Evolutionary conservation across 345 rosid genomes (phyloP), one percentile per base, ranked within the genome.

Genomic region (Hibiscus mutabilis): DNA sequence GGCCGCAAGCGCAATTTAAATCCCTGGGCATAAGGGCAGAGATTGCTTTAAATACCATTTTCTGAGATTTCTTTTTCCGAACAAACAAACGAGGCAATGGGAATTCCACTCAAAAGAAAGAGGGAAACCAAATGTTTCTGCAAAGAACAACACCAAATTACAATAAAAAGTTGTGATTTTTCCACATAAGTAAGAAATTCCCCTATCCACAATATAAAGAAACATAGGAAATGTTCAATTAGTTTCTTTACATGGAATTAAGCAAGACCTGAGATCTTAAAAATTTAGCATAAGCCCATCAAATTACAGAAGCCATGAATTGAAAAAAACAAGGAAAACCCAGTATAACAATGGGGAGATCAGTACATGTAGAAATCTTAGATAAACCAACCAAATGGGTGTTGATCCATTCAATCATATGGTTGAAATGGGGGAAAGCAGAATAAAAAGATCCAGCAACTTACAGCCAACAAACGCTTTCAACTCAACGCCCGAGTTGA

Each of bases 191-290:
- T 24, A 25, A 46, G 55, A 22, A 25, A 24, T 14, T 40, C 2
- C 12, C 27, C 21, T 6, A 22, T 66, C 18, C 2, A 66, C 6
- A 31, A 31, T 31, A 31, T 31, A 31, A 31, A 31, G 2, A 3
- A 31, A 31, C 35, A 61, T 21, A 55, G 1, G 69, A 65, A 21
- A 19, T 40, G 12, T 19, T 40, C 15, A 31, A 42, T 22, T 4
- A 21, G 21, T n/a, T 56, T 33, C 47, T 61, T 53, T 42, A n/a
- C 19, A 80, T 57, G 44, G 31, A 51, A 25, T 14, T 12, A 7
- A 15, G 60, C 16, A 63, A 53, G 35, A 69, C 81, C 96, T 42
- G 31, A 42, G 22, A 64, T 64, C 29, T 6, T 33, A 35, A 35
- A 9, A 62, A 35, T 3, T n/a, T 55, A 68, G 15, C 64, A 22